Conservation (phyloP, 352 stramenopile genomes). For the Phytophthora meadii region DNA sequence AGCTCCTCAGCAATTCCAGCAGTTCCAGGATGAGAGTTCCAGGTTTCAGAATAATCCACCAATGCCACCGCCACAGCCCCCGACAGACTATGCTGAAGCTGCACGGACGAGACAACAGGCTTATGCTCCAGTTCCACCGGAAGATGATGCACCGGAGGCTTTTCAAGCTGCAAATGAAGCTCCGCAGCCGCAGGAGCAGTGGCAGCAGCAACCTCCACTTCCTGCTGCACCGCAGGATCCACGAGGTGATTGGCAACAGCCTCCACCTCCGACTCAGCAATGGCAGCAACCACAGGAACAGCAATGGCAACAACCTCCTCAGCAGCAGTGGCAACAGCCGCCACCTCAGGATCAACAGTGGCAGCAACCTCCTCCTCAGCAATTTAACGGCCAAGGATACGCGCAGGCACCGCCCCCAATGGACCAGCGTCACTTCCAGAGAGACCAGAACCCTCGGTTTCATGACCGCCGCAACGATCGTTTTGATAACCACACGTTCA, state of each 20-base stretch:
- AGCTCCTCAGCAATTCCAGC: constrained; percentile 18
- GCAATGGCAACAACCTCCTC: constrained; percentile 18
- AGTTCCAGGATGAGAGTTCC: constrained; percentile 24
- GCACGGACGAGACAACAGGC: constrained; percentile 45
- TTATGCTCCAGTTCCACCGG: constrained; percentile 38
- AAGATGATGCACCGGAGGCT: constrained; percentile 9
- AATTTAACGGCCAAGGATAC: constrained; percentile 21
- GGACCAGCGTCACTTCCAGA: constrained; percentile 26
- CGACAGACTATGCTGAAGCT: constrained; percentile 42
- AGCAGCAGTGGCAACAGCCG: constrained; percentile 19
- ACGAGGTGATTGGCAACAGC: constrained; percentile 14
- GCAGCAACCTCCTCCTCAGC: constrained; percentile 17
- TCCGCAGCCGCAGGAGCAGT: constrained; percentile 18
- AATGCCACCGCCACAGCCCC: constrained; percentile 14
- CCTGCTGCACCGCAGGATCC: constrained; percentile 15
- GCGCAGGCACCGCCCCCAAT: constrained; percentile 13
- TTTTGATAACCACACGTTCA: constrained; percentile 25
- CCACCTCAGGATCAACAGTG: constrained; percentile 25
- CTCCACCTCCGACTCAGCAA: constrained; percentile 7
- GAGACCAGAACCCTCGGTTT: constrained; percentile 35
- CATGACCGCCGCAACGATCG: constrained; percentile 34
- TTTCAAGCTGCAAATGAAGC: constrained; percentile 8
- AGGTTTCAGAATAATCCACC: constrained; percentile 26
- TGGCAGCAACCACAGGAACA: constrained; percentile 27
- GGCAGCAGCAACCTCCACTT: constrained; percentile 11